Evolutionary conservation across 768 basidiomycete genomes (phyloP).

Genomic region (Mycena rosella): DNA sequence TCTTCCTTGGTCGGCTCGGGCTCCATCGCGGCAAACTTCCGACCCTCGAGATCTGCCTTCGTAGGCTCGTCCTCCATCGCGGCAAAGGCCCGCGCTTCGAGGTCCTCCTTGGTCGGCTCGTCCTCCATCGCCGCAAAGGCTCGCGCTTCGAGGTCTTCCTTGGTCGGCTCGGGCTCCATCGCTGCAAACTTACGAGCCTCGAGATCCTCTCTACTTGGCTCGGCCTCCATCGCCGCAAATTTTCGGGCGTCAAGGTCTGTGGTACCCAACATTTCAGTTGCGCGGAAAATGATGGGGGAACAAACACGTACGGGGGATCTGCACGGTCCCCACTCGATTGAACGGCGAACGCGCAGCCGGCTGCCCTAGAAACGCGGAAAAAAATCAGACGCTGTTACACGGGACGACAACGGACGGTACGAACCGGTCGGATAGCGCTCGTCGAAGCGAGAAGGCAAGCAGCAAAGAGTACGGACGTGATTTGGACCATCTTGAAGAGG

Average conservation of each 20-base stretch:
- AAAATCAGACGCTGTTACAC: background rate
- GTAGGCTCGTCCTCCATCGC: too few species aligned
- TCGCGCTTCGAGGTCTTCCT: constrained; percentile 6
- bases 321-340: background rate
- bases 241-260: background rate
- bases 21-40: too few species aligned
- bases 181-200: background rate
- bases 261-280: background rate
- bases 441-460: constrained; percentile 8
- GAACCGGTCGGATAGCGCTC: constrained; percentile 6
- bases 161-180: too few species aligned
- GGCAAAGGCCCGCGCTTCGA: background rate
- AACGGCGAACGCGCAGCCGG: background rate
- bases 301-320: background rate
- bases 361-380: background rate
- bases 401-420: background rate
- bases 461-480: constrained; percentile 9
- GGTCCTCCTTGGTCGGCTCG: background rate
- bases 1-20: too few species aligned
- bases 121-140: background rate
- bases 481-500: constrained; percentile 5
- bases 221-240: background rate
- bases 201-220: constrained; percentile 4
- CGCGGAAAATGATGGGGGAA: background rate
- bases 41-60: too few species aligned